Conservation (phyloP, 208 protist species). For the Trypanosoma avium region DNA sequence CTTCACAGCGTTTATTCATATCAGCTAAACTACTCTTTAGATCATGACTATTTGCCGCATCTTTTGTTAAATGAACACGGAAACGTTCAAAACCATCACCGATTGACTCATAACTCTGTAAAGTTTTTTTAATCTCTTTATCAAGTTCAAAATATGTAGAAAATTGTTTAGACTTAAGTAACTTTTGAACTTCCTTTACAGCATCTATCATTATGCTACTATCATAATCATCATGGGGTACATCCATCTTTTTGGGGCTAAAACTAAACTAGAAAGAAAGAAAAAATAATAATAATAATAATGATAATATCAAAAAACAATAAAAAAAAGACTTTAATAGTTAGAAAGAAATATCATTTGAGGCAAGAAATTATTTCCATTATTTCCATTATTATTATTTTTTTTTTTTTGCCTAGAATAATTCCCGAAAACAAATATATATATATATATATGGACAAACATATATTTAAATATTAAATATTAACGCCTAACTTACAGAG, state of each 20-base stretch:
- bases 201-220: constrained; percentile 69
- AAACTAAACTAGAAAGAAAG: background rate
- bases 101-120: constrained; percentile 67
- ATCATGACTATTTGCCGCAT: constrained; percentile 51
- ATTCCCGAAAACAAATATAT: too few species aligned
- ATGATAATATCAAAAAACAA: constrained; percentile 4
- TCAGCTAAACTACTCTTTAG: constrained; percentile 53
- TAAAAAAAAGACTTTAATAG: background rate
- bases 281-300: constrained; percentile 9
- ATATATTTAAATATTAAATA: too few species aligned
- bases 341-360: too few species aligned
- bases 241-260: constrained; percentile 60
- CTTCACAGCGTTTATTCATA: constrained; percentile 68
- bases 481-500: constrained; percentile 23
- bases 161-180: constrained; percentile 55
- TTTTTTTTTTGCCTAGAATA: too few species aligned
- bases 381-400: too few species aligned
- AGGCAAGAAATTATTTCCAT: too few species aligned
- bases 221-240: constrained; percentile 79
- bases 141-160: constrained; percentile 83
- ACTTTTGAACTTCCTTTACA: constrained; percentile 62
- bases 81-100: constrained; percentile 85
- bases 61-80: constrained; percentile 59
- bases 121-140: constrained; percentile 62
- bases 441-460: too few species aligned